Evolutionary conservation across 192 early-diverging fungal genomes (phyloP), one percentile per base, ranked within the genome.

Genomic region (Linnemannia zychae): DNA sequence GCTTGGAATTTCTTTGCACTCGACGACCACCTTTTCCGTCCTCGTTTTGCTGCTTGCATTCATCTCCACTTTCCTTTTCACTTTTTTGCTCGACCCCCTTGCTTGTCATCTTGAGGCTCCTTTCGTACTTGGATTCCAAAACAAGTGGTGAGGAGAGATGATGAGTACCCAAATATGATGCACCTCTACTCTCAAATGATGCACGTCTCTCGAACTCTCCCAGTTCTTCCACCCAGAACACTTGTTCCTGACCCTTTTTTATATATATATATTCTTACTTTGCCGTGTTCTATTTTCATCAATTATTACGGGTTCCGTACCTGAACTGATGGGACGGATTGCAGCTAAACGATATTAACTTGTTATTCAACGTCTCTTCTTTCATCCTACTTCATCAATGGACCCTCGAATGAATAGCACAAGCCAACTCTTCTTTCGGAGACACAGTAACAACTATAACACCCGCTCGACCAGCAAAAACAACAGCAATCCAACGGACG

Each of bases 251-350:
- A 57, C 52, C 52, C 52, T 7, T 36, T 20, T 22, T 57, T 44
- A n/a, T n/a, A n/a, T n/a, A n/a, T n/a, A n/a, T n/a, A n/a, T n/a
- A n/a, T n/a, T n/a, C n/a, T n/a, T n/a, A n/a, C n/a, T n/a, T n/a
- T n/a, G n/a, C n/a, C n/a, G 52, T 9, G 52, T 50, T 74, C n/a
- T 74, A 7, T 24, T 63, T 60, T 36, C 15, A 57, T 74, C 24
- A 12, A 47, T 31, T 24, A 17, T 20, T 67, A n/a, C n/a, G 36
- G 16, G 34, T n/a, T 68, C 33, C 17, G 34, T 40, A 4, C 67
- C 67, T 68, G 36, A 38, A 24, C 37, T 67, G 22, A 53, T 44
- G 40, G 40, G 4, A 53, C 52, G 5, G 4, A 24, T 22, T n/a
- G 52, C 7, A 44, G 4, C 24, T n/a, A 5, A n/a, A 4, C 2